Evolutionary conservation across 2,329 filamentous ascomycete genomes (phyloP).

Genomic region (Hymenoscyphus occultus): DNA sequence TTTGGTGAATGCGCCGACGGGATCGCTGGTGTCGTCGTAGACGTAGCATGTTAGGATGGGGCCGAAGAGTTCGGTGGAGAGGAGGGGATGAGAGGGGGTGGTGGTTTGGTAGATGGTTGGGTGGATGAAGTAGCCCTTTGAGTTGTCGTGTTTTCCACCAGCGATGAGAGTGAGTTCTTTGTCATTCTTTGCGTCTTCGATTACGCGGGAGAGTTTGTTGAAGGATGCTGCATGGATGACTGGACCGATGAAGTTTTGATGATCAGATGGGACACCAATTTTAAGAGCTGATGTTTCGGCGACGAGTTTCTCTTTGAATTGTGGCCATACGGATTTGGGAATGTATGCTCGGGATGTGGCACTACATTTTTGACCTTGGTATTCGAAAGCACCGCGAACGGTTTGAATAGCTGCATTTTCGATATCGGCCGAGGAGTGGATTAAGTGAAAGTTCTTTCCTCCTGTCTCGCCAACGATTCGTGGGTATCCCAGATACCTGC

Average conservation of each 20-base stretch:
- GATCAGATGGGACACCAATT: constrained; percentile 64
- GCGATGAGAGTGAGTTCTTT: constrained; percentile 67
- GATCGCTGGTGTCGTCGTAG: constrained; percentile 65
- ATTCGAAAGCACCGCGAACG: constrained; percentile 84
- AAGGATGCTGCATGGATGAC: constrained; percentile 82
- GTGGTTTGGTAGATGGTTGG: constrained; percentile 78
- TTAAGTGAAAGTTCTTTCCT: constrained; percentile 88
- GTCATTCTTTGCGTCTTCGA: constrained; percentile 77
- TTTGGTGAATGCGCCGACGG: constrained; percentile 53
- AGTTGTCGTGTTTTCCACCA: constrained; percentile 74
- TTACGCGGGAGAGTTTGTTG: constrained; percentile 73
- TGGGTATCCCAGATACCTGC: constrained; percentile 80
- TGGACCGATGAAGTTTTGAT: constrained; percentile 79
- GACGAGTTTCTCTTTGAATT: constrained; percentile 65
- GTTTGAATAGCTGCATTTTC: constrained; percentile 78
- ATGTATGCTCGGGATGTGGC: constrained; percentile 80
- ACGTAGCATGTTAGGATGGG: constrained; percentile 72
- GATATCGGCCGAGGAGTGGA: constrained; percentile 75
- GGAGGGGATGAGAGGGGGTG: constrained; percentile 70
- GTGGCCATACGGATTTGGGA: constrained; percentile 69
- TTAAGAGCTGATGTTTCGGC: constrained; percentile 68
- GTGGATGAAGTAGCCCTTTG: constrained; percentile 78
- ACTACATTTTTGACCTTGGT: constrained; percentile 88
- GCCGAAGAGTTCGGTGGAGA: constrained; percentile 79
- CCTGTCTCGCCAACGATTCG: constrained; percentile 88